These are phyloP conservation scores for Cucurbita argyrosperma DNA, from an alignment of 306 rosid species.

Conservation along the genomic window DNA sequence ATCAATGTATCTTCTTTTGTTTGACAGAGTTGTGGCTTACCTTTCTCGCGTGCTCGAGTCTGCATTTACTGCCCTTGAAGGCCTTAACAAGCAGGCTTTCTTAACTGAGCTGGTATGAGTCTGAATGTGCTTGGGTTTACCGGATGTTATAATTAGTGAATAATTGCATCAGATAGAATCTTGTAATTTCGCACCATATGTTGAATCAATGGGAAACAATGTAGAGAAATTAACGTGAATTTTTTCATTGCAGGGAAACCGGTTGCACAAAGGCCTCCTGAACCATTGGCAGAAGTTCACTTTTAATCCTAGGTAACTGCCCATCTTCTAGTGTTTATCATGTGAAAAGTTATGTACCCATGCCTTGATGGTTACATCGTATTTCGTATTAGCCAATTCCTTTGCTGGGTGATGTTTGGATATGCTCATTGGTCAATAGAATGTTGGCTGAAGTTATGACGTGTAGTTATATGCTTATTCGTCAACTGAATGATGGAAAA, in stretches of 20 bases:
- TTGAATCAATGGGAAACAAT: neutral
- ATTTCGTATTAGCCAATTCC: neutral
- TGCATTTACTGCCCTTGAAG: conserved; percentile 88
- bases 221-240: neutral
- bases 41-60: conserved; percentile 97
- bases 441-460: neutral
- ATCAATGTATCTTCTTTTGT: conserved; percentile 11
- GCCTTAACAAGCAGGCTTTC: conserved; percentile 97
- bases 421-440: neutral
- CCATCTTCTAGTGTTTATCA: conserved; percentile 12
- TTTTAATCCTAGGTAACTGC: conserved; percentile 52
- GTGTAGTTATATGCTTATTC: neutral
- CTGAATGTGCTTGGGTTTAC: neutral
- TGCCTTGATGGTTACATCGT: neutral
- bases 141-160: neutral
- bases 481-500: neutral
- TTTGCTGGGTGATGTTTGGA: neutral
- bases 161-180: neutral
- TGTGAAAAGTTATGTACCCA: neutral
- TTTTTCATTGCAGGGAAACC: conserved; percentile 29
- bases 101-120: conserved; percentile 66
- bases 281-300: neutral
- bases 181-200: neutral
- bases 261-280: neutral
- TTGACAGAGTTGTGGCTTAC: conserved; percentile 84